phyloP scores from a whole-genome alignment of 2,329 filamentous ascomycete genomes.

The Fusarium staphyleae region DNA sequence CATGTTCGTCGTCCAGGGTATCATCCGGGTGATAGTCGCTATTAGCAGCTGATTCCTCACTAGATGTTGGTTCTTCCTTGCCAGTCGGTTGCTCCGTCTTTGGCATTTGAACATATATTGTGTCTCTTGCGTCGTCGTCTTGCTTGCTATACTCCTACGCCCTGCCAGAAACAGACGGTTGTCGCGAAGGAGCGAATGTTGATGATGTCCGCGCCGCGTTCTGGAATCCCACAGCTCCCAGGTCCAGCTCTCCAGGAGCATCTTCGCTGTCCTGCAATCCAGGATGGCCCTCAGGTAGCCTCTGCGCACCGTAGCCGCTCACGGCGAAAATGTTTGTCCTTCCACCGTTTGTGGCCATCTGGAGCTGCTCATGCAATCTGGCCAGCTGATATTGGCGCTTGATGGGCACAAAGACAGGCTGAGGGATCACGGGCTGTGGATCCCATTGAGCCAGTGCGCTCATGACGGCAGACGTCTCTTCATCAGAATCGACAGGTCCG shows the following conservation, averaged over 20 bases:
- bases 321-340: slow-evolving; percentile 71
- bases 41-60: too few relatives aligned
- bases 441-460: slow-evolving; percentile 76
- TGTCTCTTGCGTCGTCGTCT: not conserved
- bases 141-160: slow-evolving; percentile 45
- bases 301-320: slow-evolving; percentile 63
- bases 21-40: too few relatives aligned
- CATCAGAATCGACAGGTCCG: slow-evolving; percentile 89
- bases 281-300: slow-evolving; percentile 58
- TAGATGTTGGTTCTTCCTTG: not conserved
- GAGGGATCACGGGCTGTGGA: slow-evolving; percentile 78
- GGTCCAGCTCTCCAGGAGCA: slow-evolving; percentile 65
- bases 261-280: slow-evolving; percentile 59
- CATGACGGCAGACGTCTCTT: slow-evolving; percentile 92
- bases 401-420: slow-evolving; percentile 67
- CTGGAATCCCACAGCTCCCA: slow-evolving; percentile 49
- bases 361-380: slow-evolving; percentile 69
- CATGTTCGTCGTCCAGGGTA: not conserved
- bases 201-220: slow-evolving; percentile 51
- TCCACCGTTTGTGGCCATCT: slow-evolving; percentile 70
- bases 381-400: slow-evolving; percentile 69
- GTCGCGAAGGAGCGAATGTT: slow-evolving; percentile 55
- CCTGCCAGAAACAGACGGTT: slow-evolving; percentile 56
- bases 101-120: not conserved
- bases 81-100: not conserved